These are phyloP conservation scores for Bjerkandera adusta DNA, from an alignment of 1,284 basidiomycete genomes.

Conservation along the genomic window DNA sequence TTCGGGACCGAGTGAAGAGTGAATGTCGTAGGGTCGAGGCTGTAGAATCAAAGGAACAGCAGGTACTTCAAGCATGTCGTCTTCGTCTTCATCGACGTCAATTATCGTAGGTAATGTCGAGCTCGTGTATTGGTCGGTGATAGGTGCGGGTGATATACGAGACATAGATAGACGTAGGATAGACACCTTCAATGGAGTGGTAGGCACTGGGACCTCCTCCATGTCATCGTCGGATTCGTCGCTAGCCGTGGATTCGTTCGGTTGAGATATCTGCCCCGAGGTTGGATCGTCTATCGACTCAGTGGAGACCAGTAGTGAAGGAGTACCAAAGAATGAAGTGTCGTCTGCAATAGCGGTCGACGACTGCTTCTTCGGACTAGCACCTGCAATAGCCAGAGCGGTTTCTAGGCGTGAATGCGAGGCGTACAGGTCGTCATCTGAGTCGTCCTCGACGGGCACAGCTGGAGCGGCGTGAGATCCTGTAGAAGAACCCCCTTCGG, in stretches of 20 bases:
- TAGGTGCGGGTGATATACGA: too few species aligned
- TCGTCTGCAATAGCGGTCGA: background rate
- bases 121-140: too few species aligned
- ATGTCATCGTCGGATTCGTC: conserved; percentile 38
- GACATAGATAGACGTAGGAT: too few species aligned
- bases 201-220: conserved; percentile 20
- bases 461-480: background rate
- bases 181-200: background rate
- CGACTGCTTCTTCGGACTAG: conserved; percentile 35
- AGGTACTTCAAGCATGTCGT: conserved; percentile 32
- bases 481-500: conserved; percentile 2
- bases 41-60: too few species aligned
- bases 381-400: conserved; percentile 60
- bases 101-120: too few species aligned
- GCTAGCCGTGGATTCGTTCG: background rate
- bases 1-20: too few species aligned
- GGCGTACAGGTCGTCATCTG: conserved; percentile 40
- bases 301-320: conserved; percentile 21
- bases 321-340: conserved; percentile 20
- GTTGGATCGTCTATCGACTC: conserved; percentile 12
- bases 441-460: conserved; percentile 14
- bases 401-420: conserved; percentile 60
- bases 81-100: conserved; percentile 33
- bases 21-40: too few species aligned
- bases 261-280: too few species aligned